Evolutionary conservation across 2,329 filamentous ascomycete genomes (phyloP), one percentile per base, ranked within the genome.

Genomic region (Parascedosporium putredinis): DNA sequence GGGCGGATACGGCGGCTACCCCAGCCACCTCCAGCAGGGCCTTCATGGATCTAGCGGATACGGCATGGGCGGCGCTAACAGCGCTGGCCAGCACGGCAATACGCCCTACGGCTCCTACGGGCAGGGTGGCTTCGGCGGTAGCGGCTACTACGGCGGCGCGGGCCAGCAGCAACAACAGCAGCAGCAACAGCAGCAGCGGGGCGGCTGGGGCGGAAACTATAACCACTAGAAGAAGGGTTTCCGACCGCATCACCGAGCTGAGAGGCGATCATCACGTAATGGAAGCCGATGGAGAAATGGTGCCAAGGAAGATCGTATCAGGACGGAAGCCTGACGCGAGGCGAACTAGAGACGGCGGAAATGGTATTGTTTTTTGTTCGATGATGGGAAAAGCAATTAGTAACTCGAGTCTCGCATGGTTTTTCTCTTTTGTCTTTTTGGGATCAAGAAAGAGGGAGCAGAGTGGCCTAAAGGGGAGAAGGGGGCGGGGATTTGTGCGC

Each of bases 151-250:
- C 60, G 68, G 67, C 51, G 61, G 58, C 16, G 47, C 34, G 14
- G 47, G 47, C 51, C 61, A 65, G 52, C 62, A 61, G 27, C 61
- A 63, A 54, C 60, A 60, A 53, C 66, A 72, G 54, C 67, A 69
- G 57, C 70, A 70, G 60, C 72, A 72, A 52, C 67, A 72, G 55
- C 67, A 69, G 57, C 70, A 70, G 59, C 72, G 72, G 53, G 71
- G 74, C 55, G 76, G 76, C 59, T 80, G 76, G 76, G 76, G 77
- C 56, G 72, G 70, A 57, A 80, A 80, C 71, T 80, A 80, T 69
- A 69, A 75, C 57, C 71, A 72, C 47, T 49, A 49, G 47, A 49
- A 63, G 58, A 58, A 49, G 16, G 36, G 47, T 49, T 29, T 31
- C 47, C 47, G 36, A 18, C 47, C 34, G 14, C 24, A 43, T 23